Evolutionary conservation across 208 protist genomes (phyloP), one percentile per base, ranked within the genome.

Genomic region (Crithidia expoeki): DNA sequence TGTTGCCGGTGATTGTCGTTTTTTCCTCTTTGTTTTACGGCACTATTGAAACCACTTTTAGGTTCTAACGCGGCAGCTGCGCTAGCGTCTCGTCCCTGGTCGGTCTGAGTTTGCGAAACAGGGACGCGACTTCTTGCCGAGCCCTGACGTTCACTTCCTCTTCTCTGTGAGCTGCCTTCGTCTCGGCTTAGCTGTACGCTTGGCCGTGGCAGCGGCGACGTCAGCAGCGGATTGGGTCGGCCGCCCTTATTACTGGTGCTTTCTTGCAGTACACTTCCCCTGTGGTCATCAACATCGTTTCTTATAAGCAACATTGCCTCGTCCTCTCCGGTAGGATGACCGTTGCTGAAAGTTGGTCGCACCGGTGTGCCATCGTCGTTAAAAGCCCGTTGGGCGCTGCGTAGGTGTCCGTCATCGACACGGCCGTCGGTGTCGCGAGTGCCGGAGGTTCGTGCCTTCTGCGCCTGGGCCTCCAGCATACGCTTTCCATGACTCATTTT

Each of bases 381-480:
- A 6, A 81, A 34, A 6, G 64, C 62, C 7, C 67, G 70, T 12
- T 23, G 27, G 17, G 12, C 42, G 61, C 68, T 80, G 61, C 70
- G 62, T 3, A 79, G 61, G 61, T 83, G 63, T 1, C 68, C 65
- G 44, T 69, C 67, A 27, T 66, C 71, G 17, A 73, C 40, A 38
- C 65, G 63, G 21, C 66, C 64, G 19, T 58, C 38, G 19, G 50
- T 51, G 21, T 71, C 60, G 17, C 33, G 23, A 5, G 50, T 73
- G 42, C 50, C 55, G 52, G 68, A 74, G 49, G 60, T 53, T 11
- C 65, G 65, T 50, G 69, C 77, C 42, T 72, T 74, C 77, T 75
- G 71, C 60, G 36, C 69, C 62, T 86, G 76, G 28, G 81, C 81
- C 68, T 83, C 77, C n/a, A 86, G 77, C 81, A 86, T 86, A 12